phyloP scores from a whole-genome alignment of 1,284 basidiomycete genomes.

The Gastroboletus turbinatus region DNA sequence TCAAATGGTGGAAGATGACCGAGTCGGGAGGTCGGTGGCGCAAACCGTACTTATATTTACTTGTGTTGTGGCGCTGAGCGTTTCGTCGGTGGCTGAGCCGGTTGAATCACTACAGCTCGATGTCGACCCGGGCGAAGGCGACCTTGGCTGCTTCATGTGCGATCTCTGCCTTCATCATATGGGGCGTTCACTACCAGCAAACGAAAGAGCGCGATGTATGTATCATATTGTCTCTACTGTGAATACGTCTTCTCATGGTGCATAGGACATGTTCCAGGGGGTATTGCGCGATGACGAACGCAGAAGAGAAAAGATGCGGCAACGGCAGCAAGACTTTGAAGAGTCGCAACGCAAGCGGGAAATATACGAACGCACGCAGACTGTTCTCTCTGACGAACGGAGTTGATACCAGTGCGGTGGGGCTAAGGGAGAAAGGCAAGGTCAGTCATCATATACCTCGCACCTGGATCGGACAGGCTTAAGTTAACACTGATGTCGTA shows the following conservation, averaged over 20 bases:
- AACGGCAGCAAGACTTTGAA: slow-evolving; percentile 65
- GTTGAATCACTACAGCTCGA: slow-evolving; percentile 26
- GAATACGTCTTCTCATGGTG: slow-evolving; percentile 11
- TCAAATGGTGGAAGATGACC: slow-evolving; percentile 1
- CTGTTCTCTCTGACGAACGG: slow-evolving; percentile 36
- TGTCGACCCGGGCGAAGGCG: slow-evolving; percentile 77
- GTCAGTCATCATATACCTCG: not conserved
- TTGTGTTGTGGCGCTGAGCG: slow-evolving; percentile 25
- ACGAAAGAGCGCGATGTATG: slow-evolving; percentile 79
- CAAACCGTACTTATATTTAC: slow-evolving; percentile 21
- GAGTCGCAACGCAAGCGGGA: slow-evolving; percentile 65
- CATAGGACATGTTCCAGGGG: slow-evolving; percentile 88
- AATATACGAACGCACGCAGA: slow-evolving; percentile 67
- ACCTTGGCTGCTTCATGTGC: slow-evolving; percentile 73
- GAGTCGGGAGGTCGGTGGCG: slow-evolving; percentile 5
- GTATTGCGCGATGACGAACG: slow-evolving; percentile 87
- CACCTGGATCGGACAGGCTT: not conserved
- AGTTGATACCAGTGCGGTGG: slow-evolving; percentile 2
- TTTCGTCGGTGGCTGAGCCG: slow-evolving; percentile 20
- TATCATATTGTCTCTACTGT: not conserved
- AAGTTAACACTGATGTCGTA: not conserved
- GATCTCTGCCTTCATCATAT: slow-evolving; percentile 74
- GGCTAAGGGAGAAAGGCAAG: not conserved
- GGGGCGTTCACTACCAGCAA: slow-evolving; percentile 92
- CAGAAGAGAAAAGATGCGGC: slow-evolving; percentile 65